Evolutionary conservation across 495 filamentous ascomycete genomes (phyloP).

Genomic region (Chaetomium fimeti): DNA sequence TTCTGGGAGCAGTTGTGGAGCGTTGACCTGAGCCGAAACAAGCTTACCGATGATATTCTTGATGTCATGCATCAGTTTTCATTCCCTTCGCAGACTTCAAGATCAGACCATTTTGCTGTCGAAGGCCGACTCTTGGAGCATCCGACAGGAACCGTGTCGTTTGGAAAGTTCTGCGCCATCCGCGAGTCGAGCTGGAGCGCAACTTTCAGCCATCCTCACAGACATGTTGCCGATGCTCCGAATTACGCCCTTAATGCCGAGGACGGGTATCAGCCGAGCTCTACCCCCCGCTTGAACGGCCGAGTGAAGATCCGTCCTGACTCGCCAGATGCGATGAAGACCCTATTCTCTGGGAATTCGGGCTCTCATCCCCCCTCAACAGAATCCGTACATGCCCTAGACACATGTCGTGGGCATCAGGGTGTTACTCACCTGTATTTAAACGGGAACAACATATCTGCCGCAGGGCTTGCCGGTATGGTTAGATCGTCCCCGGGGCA

Average conservation of each 20-base stretch:
- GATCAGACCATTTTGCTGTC: conserved; percentile 25
- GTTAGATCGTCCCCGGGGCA: conserved; percentile 37
- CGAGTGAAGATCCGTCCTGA: conserved; percentile 31
- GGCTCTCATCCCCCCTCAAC: conserved; percentile 6
- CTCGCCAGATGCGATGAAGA: conserved; percentile 35
- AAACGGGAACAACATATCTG: conserved; percentile 40
- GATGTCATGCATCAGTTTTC: conserved; percentile 27
- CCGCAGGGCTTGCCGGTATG: conserved; percentile 33
- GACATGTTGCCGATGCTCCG: conserved; percentile 44
- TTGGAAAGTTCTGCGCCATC: conserved; percentile 40
- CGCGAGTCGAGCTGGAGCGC: conserved; percentile 41
- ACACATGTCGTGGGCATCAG: conserved; percentile 23
- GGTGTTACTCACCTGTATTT: conserved; percentile 48
- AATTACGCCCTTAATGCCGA: conserved; percentile 27
- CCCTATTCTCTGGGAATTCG: conserved; percentile 26
- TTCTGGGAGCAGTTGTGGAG: conserved; percentile 46
- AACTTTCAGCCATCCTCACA: conserved; percentile 36
- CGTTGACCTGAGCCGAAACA: conserved; percentile 47
- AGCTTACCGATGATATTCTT: conserved; percentile 38
- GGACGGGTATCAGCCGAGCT: conserved; percentile 19
- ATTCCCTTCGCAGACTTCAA: conserved; percentile 27
- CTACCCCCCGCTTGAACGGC: conserved; percentile 37
- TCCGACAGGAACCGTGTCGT: conserved; percentile 24
- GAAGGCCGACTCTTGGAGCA: conserved; percentile 38
- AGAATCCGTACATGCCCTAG: conserved; percentile 22